Base-by-base conservation (phyloP, 495 filamentous ascomycete species). In the Tuber umbilicatum region DNA sequence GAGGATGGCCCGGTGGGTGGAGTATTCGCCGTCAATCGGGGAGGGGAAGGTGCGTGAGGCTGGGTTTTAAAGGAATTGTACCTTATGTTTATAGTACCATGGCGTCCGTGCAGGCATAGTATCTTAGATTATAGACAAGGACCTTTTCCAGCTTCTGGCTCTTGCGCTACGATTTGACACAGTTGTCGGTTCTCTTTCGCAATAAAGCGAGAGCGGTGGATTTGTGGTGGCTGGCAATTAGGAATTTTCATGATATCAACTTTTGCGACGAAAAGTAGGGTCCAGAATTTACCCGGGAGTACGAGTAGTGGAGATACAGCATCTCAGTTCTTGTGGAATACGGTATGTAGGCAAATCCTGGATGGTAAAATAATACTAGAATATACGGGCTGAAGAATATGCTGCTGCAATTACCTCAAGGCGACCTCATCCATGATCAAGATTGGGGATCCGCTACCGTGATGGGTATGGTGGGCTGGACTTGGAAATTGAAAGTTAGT, bases 1-100 rank as follows among this genome's bases (percentile, higher is more conserved):
- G 68, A 88, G 90, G 21, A 87, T 86, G 39, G 91, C 89, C 55
- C 86, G 89, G 80, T 97, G 94, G 94, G 85, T 94, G 6, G 94
- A 97, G 85, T 97, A 93, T 83, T 17, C 19, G n/a, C 74, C 78
- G 4, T 73, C 73, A 6, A 79, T 73, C 2, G 75, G 81, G 41
- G 78, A 72, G 23, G 81, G 81, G 2, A 37, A 41, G 42, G 78
- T 80, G 6, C 71, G 39, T 12, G 73, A 82, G 27, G 72, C 45
- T 37, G 67, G 41, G 40, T 78, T 82, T 73, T 82, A 70, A 71
- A 27, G 27, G 55, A 64, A 64, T 64, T 35, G 55, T 35, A 64
- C 4, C 35, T 31, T 64, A 64, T 31, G 14, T 64, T 31, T 64
- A 64, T 31, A 35, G 35, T 64, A 64, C 55, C 31, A 64, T 31